These are phyloP conservation scores for Rhodotorula sp. DNA, from an alignment of 1,284 basidiomycete genomes.

Conservation along the genomic window DNA sequence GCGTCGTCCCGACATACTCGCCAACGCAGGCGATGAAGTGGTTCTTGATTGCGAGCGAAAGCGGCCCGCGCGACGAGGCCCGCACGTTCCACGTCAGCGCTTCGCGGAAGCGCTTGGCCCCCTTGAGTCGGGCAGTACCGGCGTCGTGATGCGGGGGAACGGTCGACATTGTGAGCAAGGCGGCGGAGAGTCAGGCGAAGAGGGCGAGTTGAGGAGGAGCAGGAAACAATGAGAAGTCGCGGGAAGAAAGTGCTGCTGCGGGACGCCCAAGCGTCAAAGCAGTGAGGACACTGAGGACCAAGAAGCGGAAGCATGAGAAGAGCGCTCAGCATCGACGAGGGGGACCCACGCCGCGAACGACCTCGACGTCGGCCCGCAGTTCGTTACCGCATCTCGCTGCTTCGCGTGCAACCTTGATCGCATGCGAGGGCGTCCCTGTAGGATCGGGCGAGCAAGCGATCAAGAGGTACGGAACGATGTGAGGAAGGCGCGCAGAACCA, in stretches of 20 bases:
- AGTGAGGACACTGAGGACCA: background rate
- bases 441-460: background rate
- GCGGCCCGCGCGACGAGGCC: background rate
- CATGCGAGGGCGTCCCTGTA: background rate
- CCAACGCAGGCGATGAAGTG: conserved; percentile 34
- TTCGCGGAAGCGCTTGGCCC: background rate
- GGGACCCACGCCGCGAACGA: background rate
- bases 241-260: background rate
- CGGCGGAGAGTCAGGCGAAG: background rate
- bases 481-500: too few relatives aligned
- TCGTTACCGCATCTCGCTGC: background rate
- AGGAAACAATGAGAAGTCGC: background rate
- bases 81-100: background rate
- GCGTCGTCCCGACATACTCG: conserved; percentile 38
- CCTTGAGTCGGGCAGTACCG: background rate
- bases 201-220: background rate
- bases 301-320: background rate
- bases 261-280: background rate
- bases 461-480: background rate
- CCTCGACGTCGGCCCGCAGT: background rate
- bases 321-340: too few relatives aligned
- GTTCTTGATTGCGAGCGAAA: conserved; percentile 26
- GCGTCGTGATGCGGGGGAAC: background rate
- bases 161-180: background rate
- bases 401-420: too few relatives aligned